Evolutionary conservation across 2,329 filamentous ascomycete genomes (phyloP).

Genomic region (Mollisia scopiformis): DNA sequence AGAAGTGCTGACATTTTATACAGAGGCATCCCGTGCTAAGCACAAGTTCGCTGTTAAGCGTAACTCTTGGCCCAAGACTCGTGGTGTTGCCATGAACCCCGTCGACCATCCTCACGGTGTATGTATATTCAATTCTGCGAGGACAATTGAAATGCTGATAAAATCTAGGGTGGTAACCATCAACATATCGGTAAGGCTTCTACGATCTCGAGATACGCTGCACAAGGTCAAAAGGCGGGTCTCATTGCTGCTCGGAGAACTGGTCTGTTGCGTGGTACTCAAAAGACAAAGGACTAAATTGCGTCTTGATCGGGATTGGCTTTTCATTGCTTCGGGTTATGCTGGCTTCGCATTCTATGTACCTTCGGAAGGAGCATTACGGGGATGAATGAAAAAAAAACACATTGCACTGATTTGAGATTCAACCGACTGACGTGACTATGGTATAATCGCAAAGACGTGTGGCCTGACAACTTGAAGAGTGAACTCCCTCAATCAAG

Average conservation of each 20-base stretch:
- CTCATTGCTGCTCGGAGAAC: constrained; percentile 99
- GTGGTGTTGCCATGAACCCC: constrained; percentile 99
- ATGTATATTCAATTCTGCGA: constrained; percentile 17
- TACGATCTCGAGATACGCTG: constrained; percentile 97
- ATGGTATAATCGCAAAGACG: not conserved
- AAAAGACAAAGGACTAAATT: constrained; percentile 96
- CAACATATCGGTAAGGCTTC: constrained; percentile 97
- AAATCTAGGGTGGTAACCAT: constrained; percentile 81
- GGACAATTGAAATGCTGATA: constrained; percentile 46
- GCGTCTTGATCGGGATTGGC: constrained; percentile 25
- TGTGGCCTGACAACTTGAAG: not conserved
- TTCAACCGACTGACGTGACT: not conserved
- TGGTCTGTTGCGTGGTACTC: constrained; percentile 99
- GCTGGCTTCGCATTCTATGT: constrained; percentile 40
- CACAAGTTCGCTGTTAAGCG: constrained; percentile 99
- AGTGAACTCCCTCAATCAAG: too few species aligned
- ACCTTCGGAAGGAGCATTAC: constrained; percentile 38
- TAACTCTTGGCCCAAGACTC: constrained; percentile 99
- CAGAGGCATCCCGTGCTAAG: constrained; percentile 99
- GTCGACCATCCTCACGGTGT: constrained; percentile 98
- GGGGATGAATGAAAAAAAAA: constrained; percentile 35
- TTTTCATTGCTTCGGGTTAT: constrained; percentile 37
- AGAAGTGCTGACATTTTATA: constrained; percentile 47
- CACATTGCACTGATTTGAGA: not conserved
- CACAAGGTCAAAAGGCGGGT: constrained; percentile 99